Conservation (phyloP, 1,284 basidiomycete genomes). For the Blastosporella zonata region DNA sequence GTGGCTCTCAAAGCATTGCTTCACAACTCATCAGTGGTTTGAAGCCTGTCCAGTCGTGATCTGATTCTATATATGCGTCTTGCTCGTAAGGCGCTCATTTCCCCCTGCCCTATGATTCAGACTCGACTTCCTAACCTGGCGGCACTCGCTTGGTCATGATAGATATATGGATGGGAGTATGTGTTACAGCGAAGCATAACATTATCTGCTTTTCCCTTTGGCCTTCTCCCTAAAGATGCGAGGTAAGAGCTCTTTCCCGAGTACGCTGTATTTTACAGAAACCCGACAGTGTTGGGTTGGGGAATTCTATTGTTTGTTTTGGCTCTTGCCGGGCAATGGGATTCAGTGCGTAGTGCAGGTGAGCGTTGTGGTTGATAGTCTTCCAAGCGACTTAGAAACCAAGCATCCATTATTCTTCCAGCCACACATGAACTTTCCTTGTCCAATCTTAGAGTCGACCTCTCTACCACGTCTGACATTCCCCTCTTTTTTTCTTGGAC, state of each 20-base stretch:
- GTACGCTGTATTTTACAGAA: no score
- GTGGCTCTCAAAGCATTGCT: no score
- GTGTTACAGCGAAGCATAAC: no score
- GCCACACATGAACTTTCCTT: slow-evolving; percentile 11
- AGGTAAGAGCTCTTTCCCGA: neutral
- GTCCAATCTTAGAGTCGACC: slow-evolving; percentile 18
- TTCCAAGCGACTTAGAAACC: neutral
- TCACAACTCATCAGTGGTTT: no score
- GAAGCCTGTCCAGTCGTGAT: no score
- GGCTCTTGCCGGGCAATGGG: neutral
- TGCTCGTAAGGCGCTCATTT: no score
- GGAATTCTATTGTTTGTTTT: neutral
- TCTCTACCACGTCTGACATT: slow-evolving; percentile 10
- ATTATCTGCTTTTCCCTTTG: neutral
- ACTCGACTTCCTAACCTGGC: no score
- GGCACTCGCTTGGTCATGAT: no score
- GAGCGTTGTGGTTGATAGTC: neutral
- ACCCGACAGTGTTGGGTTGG: neutral
- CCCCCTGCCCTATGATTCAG: no score
- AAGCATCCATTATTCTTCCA: neutral
- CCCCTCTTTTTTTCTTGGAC: slow-evolving; percentile 26
- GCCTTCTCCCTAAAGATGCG: neutral
- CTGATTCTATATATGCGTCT: no score
- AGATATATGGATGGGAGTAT: no score
- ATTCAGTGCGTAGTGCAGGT: no score